Conservation (phyloP, 2,329 filamentous ascomycete genomes). For the Monosporascus sp. region DNA sequence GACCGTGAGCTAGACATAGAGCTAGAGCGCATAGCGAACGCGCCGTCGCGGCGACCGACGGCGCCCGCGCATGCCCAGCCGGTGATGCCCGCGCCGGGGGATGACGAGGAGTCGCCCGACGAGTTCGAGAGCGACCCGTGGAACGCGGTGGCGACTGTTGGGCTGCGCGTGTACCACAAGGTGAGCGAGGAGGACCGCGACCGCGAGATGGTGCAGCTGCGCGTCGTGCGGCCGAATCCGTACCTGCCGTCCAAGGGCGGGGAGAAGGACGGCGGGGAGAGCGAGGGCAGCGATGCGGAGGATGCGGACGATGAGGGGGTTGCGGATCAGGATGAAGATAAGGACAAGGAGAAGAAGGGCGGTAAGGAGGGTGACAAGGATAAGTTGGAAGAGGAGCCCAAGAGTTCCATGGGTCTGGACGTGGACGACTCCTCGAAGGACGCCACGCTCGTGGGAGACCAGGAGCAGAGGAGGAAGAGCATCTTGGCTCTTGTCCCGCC, state of each 20-base stretch:
- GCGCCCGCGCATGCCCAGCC: constrained; percentile 9
- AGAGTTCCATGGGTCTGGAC: constrained; percentile 31
- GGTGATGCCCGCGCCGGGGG: constrained; percentile 34
- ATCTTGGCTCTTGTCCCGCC: constrained; percentile 17
- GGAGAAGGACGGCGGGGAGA: constrained; percentile 18
- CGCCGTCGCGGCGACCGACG: constrained; percentile 21
- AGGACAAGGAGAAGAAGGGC: constrained; percentile 17
- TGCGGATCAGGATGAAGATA: constrained; percentile 12
- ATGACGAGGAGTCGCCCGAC: constrained; percentile 51
- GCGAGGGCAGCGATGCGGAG: constrained; percentile 17
- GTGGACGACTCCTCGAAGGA: constrained; percentile 31
- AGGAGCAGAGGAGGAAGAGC: constrained; percentile 25
- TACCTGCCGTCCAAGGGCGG: constrained; percentile 22
- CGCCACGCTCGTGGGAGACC: constrained; percentile 24
- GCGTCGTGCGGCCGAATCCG: constrained; percentile 34
- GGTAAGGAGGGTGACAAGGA: constrained; percentile 17
- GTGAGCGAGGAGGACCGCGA: constrained; percentile 27
- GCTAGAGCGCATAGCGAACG: constrained; percentile 18
- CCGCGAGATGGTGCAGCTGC: constrained; percentile 32
- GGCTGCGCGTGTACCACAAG: constrained; percentile 56
- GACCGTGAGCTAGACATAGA: constrained; percentile 34
- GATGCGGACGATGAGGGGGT: constrained; percentile 12
- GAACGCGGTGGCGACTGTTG: constrained; percentile 60
- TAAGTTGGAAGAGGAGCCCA: constrained; percentile 24
- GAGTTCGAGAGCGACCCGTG: constrained; percentile 54